These are phyloP conservation scores for Sporisorium scitamineum DNA, from an alignment of 1,284 basidiomycete genomes.

Conservation along the genomic window DNA sequence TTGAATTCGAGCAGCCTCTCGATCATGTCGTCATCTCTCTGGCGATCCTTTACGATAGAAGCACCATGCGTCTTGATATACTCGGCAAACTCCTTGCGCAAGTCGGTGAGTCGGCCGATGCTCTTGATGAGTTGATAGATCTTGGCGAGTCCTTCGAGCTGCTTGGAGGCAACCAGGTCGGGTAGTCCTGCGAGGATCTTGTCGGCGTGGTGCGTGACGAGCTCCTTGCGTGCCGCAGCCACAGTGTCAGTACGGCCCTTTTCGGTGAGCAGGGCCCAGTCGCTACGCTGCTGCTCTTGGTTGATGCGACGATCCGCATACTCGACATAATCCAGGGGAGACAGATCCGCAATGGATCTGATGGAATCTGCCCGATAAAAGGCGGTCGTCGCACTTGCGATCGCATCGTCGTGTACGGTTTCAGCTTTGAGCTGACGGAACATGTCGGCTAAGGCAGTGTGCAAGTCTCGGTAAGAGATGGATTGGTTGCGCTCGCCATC, in stretches of 20 bases:
- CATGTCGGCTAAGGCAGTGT: conserved; percentile 50
- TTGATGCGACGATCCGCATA: conserved; percentile 45
- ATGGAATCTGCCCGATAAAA: conserved; percentile 53
- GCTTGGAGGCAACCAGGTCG: conserved; percentile 38
- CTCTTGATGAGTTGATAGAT: conserved; percentile 47
- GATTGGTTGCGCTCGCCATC: conserved; percentile 31
- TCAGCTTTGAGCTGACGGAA: conserved; percentile 50
- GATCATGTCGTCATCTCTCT: conserved; percentile 62
- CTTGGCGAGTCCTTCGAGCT: conserved; percentile 30
- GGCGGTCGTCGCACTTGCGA: conserved; percentile 32
- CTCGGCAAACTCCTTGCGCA: conserved; percentile 49
- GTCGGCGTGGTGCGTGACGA: conserved; percentile 49
- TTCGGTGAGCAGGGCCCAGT: conserved; percentile 44
- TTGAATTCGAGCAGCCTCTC: conserved; percentile 61
- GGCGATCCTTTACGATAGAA: conserved; percentile 57
- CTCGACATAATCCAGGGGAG: conserved; percentile 42
- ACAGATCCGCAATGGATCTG: conserved; percentile 11
- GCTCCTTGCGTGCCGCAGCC: conserved; percentile 31
- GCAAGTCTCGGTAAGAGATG: conserved; percentile 38
- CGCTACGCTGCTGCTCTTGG: conserved; percentile 45
- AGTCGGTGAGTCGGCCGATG: conserved; percentile 37
- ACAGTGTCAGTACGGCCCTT: conserved; percentile 32
- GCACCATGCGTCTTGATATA: conserved; percentile 52
- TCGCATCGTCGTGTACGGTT: conserved; percentile 33
- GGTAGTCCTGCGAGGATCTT: conserved; percentile 46